Evolutionary conservation across 306 rosid genomes (phyloP).

Genomic region (Benincasa hispida): DNA sequence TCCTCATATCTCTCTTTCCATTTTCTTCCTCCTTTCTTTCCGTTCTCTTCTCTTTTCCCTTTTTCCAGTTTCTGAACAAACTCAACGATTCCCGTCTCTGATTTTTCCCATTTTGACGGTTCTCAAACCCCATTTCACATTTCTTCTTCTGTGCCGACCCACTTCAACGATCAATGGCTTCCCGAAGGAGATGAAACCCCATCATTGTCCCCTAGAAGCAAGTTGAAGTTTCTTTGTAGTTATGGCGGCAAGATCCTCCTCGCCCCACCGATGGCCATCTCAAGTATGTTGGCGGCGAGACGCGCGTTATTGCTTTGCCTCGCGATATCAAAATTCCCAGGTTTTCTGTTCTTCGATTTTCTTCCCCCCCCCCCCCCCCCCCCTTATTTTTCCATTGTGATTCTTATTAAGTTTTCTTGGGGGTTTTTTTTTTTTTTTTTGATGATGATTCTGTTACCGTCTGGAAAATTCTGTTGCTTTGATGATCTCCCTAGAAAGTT

Average conservation of each 20-base stretch:
- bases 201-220: constrained; percentile 30
- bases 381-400: background rate
- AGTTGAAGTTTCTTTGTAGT: constrained; percentile 69
- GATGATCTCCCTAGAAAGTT: background rate
- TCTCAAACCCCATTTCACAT: background rate
- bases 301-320: constrained; percentile 53
- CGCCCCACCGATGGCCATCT: constrained; percentile 57
- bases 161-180: constrained; percentile 12
- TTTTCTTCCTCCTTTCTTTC: background rate
- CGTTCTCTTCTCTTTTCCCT: background rate
- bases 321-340: constrained; percentile 42
- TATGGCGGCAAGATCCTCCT: constrained; percentile 69
- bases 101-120: background rate
- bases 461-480: background rate
- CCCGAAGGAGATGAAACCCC: constrained; percentile 14
- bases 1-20: background rate
- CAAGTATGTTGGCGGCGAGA: constrained; percentile 82
- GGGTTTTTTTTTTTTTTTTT: background rate
- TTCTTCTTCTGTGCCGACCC: background rate
- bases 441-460: too few relatives aligned
- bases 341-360: constrained; percentile 13
- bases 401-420: background rate
- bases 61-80: background rate
- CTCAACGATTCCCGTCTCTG: background rate
- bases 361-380: background rate